Evolutionary conservation across 164 flowering plant genomes (phyloP), one percentile per base, ranked within the genome.

Genomic region (Malania oleifera): DNA sequence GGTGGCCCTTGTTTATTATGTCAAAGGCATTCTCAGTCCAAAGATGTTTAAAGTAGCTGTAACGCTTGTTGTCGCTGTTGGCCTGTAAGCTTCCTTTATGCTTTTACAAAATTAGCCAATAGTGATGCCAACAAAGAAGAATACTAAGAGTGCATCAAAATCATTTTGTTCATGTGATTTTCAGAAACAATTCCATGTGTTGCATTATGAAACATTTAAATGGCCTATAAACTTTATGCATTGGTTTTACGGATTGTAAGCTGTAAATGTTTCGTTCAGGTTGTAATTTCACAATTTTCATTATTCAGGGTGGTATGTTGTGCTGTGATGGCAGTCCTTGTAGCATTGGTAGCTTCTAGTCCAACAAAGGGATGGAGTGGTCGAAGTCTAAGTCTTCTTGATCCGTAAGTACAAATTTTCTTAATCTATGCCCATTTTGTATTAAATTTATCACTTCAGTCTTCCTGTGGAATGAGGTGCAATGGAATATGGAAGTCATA

Each of bases 311-410:
- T 72, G 23, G 82, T 85, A 24, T 89, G 97, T 60, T 64, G 63
- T 74, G 93, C 85, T 56, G 85, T 80, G 62, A 39, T 87, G 46
- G 93, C 93, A 47, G 76, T 91, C 54, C 93, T 95, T 28, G 59
- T 84, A 41, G 96, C 97, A 57, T 31, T 95, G 73, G 97, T 95
- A 45, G 97, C 99, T 67, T 89, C 99, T 19, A 95, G 99, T 79
- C 99, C 99, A 54, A 95, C 99, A 37, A 89, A 74, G 76, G 99
- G 99, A 61, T 95, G 99, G 99, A 95, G 99, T 75, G 99, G 99
- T 27, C 71, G 99, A 65, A 95, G 99, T 74, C 72, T 95, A 74
- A 91, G 96, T 68, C 82, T 95, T 61, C 97, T 91, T 69, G 99
- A 95, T 75, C 99, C 99, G 99, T 95, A 73, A 77, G 97, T 57